Evolutionary conservation across 2,329 filamentous ascomycete genomes (phyloP).

Genomic region (Hypoxylon rubiginosum): DNA sequence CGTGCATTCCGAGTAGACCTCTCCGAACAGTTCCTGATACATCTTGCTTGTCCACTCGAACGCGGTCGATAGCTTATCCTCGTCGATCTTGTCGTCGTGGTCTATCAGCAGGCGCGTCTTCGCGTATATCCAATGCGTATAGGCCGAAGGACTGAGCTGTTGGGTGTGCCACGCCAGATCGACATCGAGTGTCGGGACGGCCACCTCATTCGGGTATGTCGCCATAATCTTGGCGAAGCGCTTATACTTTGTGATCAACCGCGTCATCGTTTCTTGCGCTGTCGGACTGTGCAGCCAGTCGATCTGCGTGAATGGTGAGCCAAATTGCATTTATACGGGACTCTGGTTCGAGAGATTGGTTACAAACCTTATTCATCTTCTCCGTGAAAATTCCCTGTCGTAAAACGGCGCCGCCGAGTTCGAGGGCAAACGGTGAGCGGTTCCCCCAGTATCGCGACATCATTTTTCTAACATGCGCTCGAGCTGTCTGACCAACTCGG

Average conservation of each 20-base stretch:
- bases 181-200: slow-evolving; percentile 80
- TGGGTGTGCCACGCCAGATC: slow-evolving; percentile 87
- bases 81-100: slow-evolving; percentile 87
- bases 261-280: slow-evolving; percentile 71
- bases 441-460: slow-evolving; percentile 80
- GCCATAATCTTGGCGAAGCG: slow-evolving; percentile 74
- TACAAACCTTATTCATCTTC: slow-evolving; percentile 74
- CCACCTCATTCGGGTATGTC: slow-evolving; percentile 59
- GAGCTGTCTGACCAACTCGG: slow-evolving; percentile 48
- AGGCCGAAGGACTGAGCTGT: slow-evolving; percentile 74
- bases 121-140: slow-evolving; percentile 69
- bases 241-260: slow-evolving; percentile 74
- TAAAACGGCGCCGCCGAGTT: slow-evolving; percentile 74
- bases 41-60: slow-evolving; percentile 81
- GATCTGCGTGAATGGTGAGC: slow-evolving; percentile 56
- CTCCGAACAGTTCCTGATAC: slow-evolving; percentile 74
- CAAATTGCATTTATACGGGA: neutral
- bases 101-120: slow-evolving; percentile 73
- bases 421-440: slow-evolving; percentile 72
- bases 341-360: neutral
- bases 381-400: slow-evolving; percentile 75
- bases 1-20: slow-evolving; percentile 81
- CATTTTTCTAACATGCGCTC: slow-evolving; percentile 71
- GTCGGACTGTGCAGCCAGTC: slow-evolving; percentile 84
- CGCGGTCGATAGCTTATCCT: slow-evolving; percentile 70